Conservation (phyloP, 768 basidiomycete species). For the Xerocomellus intermedius region DNA sequence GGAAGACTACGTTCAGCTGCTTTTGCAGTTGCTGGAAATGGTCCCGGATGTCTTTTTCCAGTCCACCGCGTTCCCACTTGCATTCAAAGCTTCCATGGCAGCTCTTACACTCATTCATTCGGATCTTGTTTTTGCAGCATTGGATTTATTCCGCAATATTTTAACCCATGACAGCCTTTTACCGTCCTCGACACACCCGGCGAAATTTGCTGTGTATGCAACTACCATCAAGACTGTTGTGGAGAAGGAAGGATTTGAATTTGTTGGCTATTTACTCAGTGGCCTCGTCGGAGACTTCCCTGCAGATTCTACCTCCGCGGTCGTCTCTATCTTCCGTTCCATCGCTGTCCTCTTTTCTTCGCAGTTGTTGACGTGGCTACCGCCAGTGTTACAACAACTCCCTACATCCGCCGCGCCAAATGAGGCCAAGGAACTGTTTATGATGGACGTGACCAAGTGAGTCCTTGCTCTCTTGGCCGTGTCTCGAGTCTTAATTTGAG, state of each 20-base stretch:
- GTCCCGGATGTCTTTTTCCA: conserved; percentile 78
- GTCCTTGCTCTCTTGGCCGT: conserved; percentile 28
- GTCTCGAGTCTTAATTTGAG: background rate
- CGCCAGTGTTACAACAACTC: conserved; percentile 66
- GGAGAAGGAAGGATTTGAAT: conserved; percentile 67
- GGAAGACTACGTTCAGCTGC: conserved; percentile 89
- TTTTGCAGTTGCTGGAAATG: conserved; percentile 63
- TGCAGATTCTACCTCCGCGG: conserved; percentile 71
- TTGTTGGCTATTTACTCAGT: conserved; percentile 65
- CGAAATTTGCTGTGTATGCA: conserved; percentile 63
- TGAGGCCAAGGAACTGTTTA: conserved; percentile 67
- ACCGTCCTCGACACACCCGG: conserved; percentile 46
- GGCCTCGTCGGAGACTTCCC: conserved; percentile 89
- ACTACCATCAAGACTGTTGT: conserved; percentile 59
- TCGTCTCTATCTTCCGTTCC: conserved; percentile 76
- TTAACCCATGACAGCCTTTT: conserved; percentile 71
- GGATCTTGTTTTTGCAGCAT: conserved; percentile 76
- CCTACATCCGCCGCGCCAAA: conserved; percentile 59
- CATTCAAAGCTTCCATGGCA: conserved; percentile 73
- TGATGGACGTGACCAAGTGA: conserved; percentile 73
- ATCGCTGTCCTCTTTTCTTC: conserved; percentile 65
- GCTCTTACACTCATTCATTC: conserved; percentile 80
- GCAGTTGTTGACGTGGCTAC: conserved; percentile 72
- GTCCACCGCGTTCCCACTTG: conserved; percentile 72
- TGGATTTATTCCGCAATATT: conserved; percentile 78